A percentile compares a stretch with the other conserved stretches of the same genome.
Conservation (phyloP, 257 asterid genomes). For the Ligustrum vulgare region DNA sequence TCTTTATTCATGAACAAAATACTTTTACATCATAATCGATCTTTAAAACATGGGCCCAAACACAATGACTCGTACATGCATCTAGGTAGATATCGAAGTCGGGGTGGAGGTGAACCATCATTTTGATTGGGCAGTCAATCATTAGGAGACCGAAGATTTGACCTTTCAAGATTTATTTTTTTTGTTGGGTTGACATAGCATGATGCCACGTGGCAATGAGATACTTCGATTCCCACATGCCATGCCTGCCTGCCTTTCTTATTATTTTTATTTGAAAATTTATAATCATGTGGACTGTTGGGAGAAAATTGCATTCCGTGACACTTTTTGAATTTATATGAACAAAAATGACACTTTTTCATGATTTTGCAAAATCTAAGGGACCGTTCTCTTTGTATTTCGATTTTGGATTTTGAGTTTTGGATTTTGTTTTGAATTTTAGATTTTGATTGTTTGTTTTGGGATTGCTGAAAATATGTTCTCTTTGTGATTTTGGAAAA, state of each 20-base stretch:
- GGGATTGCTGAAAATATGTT: too few relatives aligned
- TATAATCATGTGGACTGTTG: not conserved
- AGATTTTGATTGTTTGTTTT: too few relatives aligned
- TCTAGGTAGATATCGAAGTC: not conserved
- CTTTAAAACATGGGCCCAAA: not conserved
- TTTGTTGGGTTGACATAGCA: not conserved
- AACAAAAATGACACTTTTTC: too few relatives aligned
- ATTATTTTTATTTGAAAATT: not conserved
- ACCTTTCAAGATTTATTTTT: not conserved
- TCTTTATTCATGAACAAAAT: too few relatives aligned
- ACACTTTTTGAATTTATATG: too few relatives aligned
- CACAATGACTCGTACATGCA: not conserved
- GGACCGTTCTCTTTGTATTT: too few relatives aligned
- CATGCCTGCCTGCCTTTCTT: not conserved
- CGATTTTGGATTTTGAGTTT: too few relatives aligned
- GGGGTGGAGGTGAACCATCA: not conserved
- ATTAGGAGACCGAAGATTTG: slow-evolving; percentile 22
- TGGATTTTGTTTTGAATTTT: too few relatives aligned
- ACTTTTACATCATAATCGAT: not conserved
- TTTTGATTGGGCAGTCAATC: slow-evolving; percentile 25
- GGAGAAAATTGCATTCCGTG: too few relatives aligned
- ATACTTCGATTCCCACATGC: not conserved
- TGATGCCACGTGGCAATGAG: slow-evolving; percentile 3
- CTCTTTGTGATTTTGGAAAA: too few relatives aligned
- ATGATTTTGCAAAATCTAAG: too few relatives aligned